Percentiles rank a stretch among this genome's conserved stretches.
phyloP scores from a whole-genome alignment of 176 grass and related monocot genomes.

The Bonia amplexicaulis region DNA sequence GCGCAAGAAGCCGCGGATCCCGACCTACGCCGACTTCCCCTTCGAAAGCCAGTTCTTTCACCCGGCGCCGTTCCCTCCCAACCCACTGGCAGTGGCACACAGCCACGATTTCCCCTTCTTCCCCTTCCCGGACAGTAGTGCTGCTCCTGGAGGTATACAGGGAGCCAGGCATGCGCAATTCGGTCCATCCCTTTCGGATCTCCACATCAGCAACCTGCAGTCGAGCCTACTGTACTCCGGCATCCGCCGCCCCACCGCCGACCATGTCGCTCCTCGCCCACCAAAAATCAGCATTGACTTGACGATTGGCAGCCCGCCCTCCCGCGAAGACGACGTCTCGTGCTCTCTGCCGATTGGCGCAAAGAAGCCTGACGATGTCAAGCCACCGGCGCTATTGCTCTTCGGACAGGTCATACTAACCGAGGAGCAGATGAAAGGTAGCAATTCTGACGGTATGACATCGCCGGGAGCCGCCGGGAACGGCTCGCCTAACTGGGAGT shows the following conservation, averaged over 20 bases:
- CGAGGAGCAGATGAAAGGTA: conserved; percentile 55
- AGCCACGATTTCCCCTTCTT: conserved; percentile 27
- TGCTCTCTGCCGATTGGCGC: conserved; percentile 5
- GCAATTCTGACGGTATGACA: not conserved
- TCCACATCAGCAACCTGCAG: conserved; percentile 56
- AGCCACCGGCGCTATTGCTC: conserved; percentile 49
- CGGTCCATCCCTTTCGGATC: conserved; percentile 58
- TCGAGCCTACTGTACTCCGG: conserved; percentile 27
- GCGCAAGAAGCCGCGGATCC: conserved; percentile 71
- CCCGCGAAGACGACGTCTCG: not conserved
- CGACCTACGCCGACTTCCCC: conserved; percentile 32
- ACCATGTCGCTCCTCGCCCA: not conserved
- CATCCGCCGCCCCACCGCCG: conserved; percentile 11
- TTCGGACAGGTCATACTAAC: conserved; percentile 76
- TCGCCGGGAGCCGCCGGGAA: conserved; percentile 17
- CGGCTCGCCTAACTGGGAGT: conserved; percentile 44
- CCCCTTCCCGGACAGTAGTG: conserved; percentile 49
- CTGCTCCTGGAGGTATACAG: conserved; percentile 80
- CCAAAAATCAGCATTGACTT: conserved; percentile 35
- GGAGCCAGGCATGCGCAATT: conserved; percentile 94
- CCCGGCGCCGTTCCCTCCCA: not conserved
- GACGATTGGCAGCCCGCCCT: conserved; percentile 11
- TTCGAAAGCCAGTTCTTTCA: conserved; percentile 37
- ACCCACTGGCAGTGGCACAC: not conserved
- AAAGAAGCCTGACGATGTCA: conserved; percentile 33